Evolutionary conservation across 2,329 filamentous ascomycete species (phyloP).

Genomic region (Didymella sp.): DNA sequence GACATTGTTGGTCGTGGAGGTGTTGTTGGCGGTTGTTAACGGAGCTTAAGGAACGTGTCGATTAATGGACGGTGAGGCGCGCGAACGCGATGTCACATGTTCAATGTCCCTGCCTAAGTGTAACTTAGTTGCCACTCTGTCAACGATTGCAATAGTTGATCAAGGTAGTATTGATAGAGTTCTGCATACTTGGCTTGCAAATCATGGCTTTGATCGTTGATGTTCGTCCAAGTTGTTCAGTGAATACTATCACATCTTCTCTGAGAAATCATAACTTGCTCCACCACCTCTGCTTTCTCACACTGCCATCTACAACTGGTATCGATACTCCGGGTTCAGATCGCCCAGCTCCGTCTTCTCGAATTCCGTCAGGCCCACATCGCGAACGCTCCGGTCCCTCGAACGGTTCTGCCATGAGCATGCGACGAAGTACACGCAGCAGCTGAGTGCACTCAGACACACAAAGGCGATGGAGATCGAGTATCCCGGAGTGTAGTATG

Average conservation of each 20-base stretch:
- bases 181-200: too few relatives aligned
- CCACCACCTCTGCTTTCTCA: background rate
- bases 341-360: constrained; percentile 69
- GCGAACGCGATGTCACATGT: background rate
- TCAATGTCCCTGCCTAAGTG: background rate
- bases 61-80: background rate
- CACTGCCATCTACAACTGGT: constrained; percentile 55
- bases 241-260: background rate
- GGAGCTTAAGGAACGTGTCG: background rate
- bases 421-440: constrained; percentile 65
- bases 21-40: background rate
- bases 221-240: too few relatives aligned
- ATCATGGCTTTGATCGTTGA: too few relatives aligned
- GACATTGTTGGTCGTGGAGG: background rate
- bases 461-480: constrained; percentile 78
- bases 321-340: constrained; percentile 66
- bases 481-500: constrained; percentile 75
- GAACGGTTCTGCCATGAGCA: constrained; percentile 67
- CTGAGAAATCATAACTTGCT: background rate
- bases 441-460: constrained; percentile 69
- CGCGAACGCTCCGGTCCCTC: constrained; percentile 57
- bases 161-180: too few relatives aligned
- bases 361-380: constrained; percentile 63
- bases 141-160: background rate
- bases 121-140: background rate